Evolutionary conservation across 371 early-diverging fungal genomes (phyloP), one percentile per base, ranked within the genome.

Genomic region (Mucor irregularis): DNA sequence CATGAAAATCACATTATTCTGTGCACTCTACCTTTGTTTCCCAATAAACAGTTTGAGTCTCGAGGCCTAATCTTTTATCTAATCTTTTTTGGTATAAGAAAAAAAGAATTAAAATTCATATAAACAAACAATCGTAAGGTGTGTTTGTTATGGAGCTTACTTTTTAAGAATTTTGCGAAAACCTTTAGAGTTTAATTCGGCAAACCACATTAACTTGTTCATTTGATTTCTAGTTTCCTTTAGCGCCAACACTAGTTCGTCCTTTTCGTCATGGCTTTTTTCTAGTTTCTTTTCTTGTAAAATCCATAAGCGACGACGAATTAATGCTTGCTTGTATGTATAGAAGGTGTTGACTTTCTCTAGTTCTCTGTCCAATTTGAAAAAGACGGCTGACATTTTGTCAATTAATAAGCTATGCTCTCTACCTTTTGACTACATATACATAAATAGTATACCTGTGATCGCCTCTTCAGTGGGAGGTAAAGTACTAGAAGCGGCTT

Each of bases 151-250:
- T 38, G 35, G 16, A 25, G 4, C 64, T 68, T 80, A 86, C 88
- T 89, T 89, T 74, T 89, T 89, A 33, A 87, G 71, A 52, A 87
- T 89, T 69, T 89, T 89, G 22, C 72, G 71, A 45, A 84, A 82
- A 0, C 86, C 89, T 24, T 84, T 79, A 19, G 75, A 64, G 57
- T 89, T 89, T 53, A 87, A 68, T 51, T 87, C 87, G 17, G 80
- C 81, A 70, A 80, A 89, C 75, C 81, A 77, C 51, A 85, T 62
- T 22, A 88, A 66, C 34, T 82, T 81, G 24, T 76, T 75, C 34
- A 88, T 73, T 50, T 81, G 76, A 17, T 77, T 78, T 46, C 77
- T 72, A 13, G 85, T 89, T 21, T 87, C 86, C 19, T 78, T 60
- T 31, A 87, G 61, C 3, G 87, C 82, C 6, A 74, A 71, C 2